Base-by-base conservation (phyloP, 2,329 filamentous ascomycete genomes). In the Sclerotinia nivalis region DNA sequence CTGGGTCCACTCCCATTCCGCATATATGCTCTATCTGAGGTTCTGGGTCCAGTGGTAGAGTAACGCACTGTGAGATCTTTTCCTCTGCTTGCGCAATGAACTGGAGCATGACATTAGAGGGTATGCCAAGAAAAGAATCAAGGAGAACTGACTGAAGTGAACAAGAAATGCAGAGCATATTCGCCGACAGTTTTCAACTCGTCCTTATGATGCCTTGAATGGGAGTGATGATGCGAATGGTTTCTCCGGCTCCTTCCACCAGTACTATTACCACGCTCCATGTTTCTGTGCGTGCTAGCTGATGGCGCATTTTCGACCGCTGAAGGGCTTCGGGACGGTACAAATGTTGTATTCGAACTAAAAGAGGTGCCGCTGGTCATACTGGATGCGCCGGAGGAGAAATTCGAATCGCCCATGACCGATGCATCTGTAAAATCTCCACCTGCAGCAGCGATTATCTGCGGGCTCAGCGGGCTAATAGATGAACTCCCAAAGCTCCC, bases 11-110 rank as follows among this genome's bases (percentile, higher is more conserved):
- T 22, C 94, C 93, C 54, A 91, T 91, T 1, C 96, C 96, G 80
- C 96, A 99, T 73, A 98, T 91, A 66, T 89, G 85, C 79, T 99
- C 96, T 62, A 99, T 91, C 60, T 91, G 88, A 22, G 93, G 91
- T 77, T 97, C 93, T 3, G 90, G 89, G 69, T 95, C 91, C 74
- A 92, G 89, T 10, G 93, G 87, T 55, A 91, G 88, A 65, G 91
- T 89, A 75, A 97, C 91, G 78, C 93, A 97, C 76, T 93, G 90
- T 74, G 92, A 93, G 73, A 99, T 91, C 81, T 97, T 97, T 74
- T 96, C 92, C 80, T 99, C 96, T n/a, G 96, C 96, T 79, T 96
- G 92, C 22, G 92, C 91, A 77, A 98, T 96, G 81, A 99, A 99
- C 86, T 92, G 75, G 55, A 59, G 15, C 34, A 40, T 54, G 59